Evolutionary conservation across 2,329 filamentous ascomycete genomes (phyloP).

Genomic region (Aspergillus candidus): DNA sequence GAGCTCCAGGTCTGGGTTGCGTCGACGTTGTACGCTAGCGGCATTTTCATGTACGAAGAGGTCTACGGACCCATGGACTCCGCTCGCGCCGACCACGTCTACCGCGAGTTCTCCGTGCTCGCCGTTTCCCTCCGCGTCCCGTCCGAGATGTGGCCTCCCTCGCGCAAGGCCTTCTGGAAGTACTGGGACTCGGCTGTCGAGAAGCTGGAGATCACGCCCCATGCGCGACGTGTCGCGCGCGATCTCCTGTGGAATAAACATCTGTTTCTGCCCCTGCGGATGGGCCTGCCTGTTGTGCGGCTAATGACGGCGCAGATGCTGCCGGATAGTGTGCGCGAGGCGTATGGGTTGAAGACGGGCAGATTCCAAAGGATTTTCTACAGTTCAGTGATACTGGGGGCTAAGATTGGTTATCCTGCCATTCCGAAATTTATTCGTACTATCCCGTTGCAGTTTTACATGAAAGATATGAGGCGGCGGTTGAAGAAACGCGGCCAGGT

Average conservation of each 20-base stretch:
- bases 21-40: conserved; percentile 3
- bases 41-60: conserved; percentile 1
- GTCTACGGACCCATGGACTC: neutral
- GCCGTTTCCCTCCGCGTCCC: conserved; percentile 3
- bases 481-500: too few species aligned
- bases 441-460: too few species aligned
- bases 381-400: too few species aligned
- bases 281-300: too few species aligned
- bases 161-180: conserved; percentile 2
- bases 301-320: too few species aligned
- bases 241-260: neutral
- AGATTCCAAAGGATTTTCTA: too few species aligned
- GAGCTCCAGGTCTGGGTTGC: conserved; percentile 7
- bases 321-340: too few species aligned
- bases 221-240: conserved; percentile 1
- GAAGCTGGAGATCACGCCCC: neutral
- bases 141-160: conserved; percentile 5
- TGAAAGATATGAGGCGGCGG: too few species aligned
- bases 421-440: too few species aligned
- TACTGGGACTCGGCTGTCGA: conserved; percentile 3
- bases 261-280: too few species aligned
- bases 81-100: conserved; percentile 3
- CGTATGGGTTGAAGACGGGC: too few species aligned
- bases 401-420: too few species aligned
- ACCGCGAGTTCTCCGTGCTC: conserved; percentile 4